Conservation (phyloP, 1,284 basidiomycete species). For the Ustilago crameri region DNA sequence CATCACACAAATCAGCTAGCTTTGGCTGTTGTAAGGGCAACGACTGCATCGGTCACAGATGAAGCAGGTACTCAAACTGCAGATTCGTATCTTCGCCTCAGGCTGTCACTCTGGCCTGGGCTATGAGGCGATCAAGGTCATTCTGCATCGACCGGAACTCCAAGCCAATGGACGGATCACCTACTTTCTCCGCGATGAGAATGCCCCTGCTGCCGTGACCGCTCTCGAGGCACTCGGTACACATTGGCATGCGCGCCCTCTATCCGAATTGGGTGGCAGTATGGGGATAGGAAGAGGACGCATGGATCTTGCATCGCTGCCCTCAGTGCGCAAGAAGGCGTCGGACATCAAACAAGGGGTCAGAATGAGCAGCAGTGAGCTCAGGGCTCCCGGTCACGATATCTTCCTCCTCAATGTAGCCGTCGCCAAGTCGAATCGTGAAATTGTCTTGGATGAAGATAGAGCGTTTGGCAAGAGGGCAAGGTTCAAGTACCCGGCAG, state of each 20-base stretch:
- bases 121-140: constrained; percentile 42
- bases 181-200: constrained; percentile 21
- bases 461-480: constrained; percentile 1
- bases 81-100: constrained; percentile 37
- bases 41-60: too few relatives aligned
- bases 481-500: constrained; percentile 8
- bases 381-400: constrained; percentile 16
- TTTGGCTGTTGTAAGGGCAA: background rate
- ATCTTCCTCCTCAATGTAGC: constrained; percentile 50
- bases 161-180: constrained; percentile 21
- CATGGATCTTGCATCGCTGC: constrained; percentile 36
- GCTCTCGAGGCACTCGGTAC: constrained; percentile 15
- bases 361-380: background rate
- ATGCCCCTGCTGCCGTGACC: constrained; percentile 4
- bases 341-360: constrained; percentile 9
- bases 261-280: too few relatives aligned
- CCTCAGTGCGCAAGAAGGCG: constrained; percentile 44
- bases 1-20: background rate
- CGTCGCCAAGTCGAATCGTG: constrained; percentile 30
- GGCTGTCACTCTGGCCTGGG: constrained; percentile 48
- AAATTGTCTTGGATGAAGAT: constrained; percentile 23
- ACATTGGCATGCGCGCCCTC: constrained; percentile 7
- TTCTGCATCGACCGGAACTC: constrained; percentile 19
- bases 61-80: too few relatives aligned
- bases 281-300: background rate